phyloP scores from a whole-genome alignment of 805 yeast species.

The Candida fluviatilis region DNA sequence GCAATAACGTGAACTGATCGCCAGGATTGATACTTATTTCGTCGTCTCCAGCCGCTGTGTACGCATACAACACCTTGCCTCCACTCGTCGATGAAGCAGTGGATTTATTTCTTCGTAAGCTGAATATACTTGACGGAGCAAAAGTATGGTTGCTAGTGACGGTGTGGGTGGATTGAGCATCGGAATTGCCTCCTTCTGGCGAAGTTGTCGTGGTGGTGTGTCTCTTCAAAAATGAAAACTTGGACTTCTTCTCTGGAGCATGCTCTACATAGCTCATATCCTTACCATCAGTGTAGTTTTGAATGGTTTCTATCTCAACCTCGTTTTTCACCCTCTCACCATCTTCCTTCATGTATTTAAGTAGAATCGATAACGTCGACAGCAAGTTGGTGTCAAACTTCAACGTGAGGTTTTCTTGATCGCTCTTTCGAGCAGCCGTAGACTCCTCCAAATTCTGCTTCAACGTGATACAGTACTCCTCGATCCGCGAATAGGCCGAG shows the following conservation, averaged over 20 bases:
- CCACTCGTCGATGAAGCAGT: constrained; percentile 12
- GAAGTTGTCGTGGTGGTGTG: background rate
- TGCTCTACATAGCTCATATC: constrained; percentile 59
- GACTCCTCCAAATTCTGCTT: constrained; percentile 49
- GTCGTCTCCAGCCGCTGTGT: constrained; percentile 67
- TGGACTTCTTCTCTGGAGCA: constrained; percentile 50
- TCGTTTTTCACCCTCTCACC: constrained; percentile 69
- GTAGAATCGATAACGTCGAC: constrained; percentile 49
- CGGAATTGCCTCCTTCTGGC: constrained; percentile 12
- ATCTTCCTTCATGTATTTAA: constrained; percentile 69
- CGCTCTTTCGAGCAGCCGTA: constrained; percentile 28
- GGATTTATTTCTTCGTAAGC: constrained; percentile 31
- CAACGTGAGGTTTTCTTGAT: constrained; percentile 37
- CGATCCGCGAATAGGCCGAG: constrained; percentile 34
- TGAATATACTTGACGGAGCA: constrained; percentile 31
- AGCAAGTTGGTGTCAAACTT: constrained; percentile 52
- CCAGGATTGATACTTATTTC: constrained; percentile 64
- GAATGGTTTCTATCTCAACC: constrained; percentile 88
- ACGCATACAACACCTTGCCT: constrained; percentile 57
- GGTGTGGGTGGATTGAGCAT: constrained; percentile 31
- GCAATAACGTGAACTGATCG: constrained; percentile 54
- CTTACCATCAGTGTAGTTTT: constrained; percentile 72
- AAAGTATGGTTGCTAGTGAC: constrained; percentile 28
- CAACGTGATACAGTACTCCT: constrained; percentile 41
- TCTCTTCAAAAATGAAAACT: constrained; percentile 50